Evolutionary conservation across 371 early-diverging fungal species (phyloP), one percentile per base, ranked within the genome.

Genomic region (Phascolomyces articulosus): DNA sequence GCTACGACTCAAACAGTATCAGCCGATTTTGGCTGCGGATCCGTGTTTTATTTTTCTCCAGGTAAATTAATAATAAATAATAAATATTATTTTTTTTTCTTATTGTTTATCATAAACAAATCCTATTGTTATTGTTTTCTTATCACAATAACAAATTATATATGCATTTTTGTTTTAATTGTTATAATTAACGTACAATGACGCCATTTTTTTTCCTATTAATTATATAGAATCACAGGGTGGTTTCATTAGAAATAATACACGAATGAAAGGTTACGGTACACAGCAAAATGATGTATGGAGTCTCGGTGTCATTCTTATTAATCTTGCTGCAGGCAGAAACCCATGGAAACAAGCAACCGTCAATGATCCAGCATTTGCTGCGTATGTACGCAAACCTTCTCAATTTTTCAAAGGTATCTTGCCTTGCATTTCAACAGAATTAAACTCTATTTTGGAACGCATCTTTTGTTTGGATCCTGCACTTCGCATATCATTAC

Each of bases 31-130:
- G 91, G 90, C 54, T 92, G 91, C 63, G 92, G 93, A 20, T 90
- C 91, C n/a, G 89, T 91, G 2, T 91, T 92, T 70, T 97, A 97
- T 75, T 92, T 96, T 85, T 93, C 95, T 15, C 98, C 97, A 67
- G 87, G 87, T 87, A 82, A 63, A 41, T 20, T n/a, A 34, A 31
- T 15, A 6, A 40, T 23, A 2, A 4, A 21, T 24, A 28, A 21
- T 21, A 23, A 11, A 49, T 2, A 38, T 26, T 7, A 24, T 26
- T 10, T 15, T 55, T 56, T 27, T 18, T 40, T 47, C 53, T 64
- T 44, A 58, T 13, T 51, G 29, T 66, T 53, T 26, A 34, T 1
- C 11, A 34, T 34, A 34, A 34, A 34, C 2, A 34, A 34, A 34
- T n/a, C n/a, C n/a, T n/a, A n/a, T n/a, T n/a, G n/a, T n/a, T n/a